Evolutionary conservation across 2,329 filamentous ascomycete genomes (phyloP), one percentile per base, ranked within the genome.

Genomic region (Apiospora marii): DNA sequence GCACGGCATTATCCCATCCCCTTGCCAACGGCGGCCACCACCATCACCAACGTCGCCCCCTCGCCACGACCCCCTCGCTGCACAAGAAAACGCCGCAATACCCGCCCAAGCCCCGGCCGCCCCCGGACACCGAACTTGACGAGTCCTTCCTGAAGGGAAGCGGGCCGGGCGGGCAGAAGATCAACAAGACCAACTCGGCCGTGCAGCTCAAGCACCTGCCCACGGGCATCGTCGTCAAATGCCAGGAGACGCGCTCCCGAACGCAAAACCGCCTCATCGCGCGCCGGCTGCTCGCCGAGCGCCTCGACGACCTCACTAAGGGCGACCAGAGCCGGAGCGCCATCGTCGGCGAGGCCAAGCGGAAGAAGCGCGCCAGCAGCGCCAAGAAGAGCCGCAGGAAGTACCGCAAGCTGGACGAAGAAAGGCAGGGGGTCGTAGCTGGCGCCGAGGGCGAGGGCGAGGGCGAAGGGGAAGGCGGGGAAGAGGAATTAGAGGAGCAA

Each of bases 161-260:
- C 77, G 96, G 96, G 1, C 96, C 96, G 0, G 96, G 96, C 34
- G 96, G 96, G 0, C 96, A 99, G 81, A 98, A 98, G 82, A 98
- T 98, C 84, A 74, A 99, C 84, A 99, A 99, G 90, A 99, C 96
- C 37, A 95, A 92, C 76, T 98, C 94, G 0, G 96, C 96, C 49
- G 96, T 98, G 2, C 96, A 99, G 81, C 87, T 99, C 48, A 96
- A 92, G 77, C 96, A 99, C 82, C 84, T 93, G 22, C 94, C 96
- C 7, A 97, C 95, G 0, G 96, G 96, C 74, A 91, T 98, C 70
- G 95, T 98, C 19, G 90, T 99, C 75, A 99, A 99, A 84, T 96
- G 91, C 72, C 96, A 99, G 83, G 94, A 92, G 27, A 98, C 96
- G 12, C 92, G 96, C 68, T 97, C 94, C 1, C 91, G 94, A 24